Evolutionary conservation across 1,284 basidiomycete genomes (phyloP).

Genomic region (Clitocybe nebularis): DNA sequence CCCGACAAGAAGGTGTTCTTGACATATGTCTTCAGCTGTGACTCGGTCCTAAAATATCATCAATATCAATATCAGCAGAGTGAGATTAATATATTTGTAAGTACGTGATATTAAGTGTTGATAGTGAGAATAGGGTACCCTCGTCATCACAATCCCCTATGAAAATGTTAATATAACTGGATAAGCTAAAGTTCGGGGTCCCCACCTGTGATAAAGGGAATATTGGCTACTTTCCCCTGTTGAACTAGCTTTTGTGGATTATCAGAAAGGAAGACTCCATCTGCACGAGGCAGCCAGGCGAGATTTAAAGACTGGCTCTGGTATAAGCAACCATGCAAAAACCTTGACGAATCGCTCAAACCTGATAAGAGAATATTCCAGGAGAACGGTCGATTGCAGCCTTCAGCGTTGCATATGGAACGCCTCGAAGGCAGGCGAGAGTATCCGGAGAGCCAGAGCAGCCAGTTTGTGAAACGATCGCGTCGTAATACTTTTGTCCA

Average conservation of each 20-base stretch:
- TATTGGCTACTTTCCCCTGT: slow-evolving; percentile 37
- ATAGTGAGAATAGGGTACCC: slow-evolving; percentile 47
- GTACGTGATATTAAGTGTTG: slow-evolving; percentile 39
- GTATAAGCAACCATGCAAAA: neutral
- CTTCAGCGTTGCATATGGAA: slow-evolving; percentile 38
- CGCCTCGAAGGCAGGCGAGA: slow-evolving; percentile 44
- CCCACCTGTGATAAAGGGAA: slow-evolving; percentile 43
- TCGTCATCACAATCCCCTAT: slow-evolving; percentile 48
- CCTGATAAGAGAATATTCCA: slow-evolving; percentile 42
- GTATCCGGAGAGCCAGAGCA: slow-evolving; percentile 40
- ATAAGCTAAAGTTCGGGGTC: neutral
- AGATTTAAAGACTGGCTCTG: slow-evolving; percentile 30
- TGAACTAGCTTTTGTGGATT: slow-evolving; percentile 36
- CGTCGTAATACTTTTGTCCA: slow-evolving; percentile 42
- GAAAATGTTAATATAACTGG: neutral
- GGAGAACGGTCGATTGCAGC: slow-evolving; percentile 41
- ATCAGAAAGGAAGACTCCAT: slow-evolving; percentile 46
- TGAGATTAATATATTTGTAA: slow-evolving; percentile 7
- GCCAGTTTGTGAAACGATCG: slow-evolving; percentile 40
- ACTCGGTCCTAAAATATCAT: slow-evolving; percentile 10
- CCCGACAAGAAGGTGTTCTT: slow-evolving; percentile 26
- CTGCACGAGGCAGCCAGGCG: slow-evolving; percentile 47
- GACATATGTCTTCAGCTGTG: slow-evolving; percentile 14
- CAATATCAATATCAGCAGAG: neutral
- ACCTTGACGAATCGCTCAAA: slow-evolving; percentile 13